A percentile compares a stretch with the other conserved stretches of the same genome.
These are phyloP conservation scores for Fusarium ramigenum DNA, from an alignment of 2,329 filamentous ascomycete species.

Conservation along the genomic window DNA sequence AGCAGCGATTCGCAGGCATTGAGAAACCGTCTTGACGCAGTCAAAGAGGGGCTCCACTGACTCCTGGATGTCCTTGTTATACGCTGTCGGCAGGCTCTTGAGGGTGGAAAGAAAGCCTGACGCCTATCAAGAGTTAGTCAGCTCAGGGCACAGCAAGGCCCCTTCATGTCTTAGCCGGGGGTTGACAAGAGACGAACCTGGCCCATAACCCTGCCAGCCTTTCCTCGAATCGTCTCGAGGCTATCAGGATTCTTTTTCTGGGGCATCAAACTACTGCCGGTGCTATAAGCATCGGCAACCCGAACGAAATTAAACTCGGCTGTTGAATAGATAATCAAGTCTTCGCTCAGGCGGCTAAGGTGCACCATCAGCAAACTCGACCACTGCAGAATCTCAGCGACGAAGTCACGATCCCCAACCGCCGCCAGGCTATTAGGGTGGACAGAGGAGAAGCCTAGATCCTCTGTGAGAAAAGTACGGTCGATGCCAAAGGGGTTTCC, in stretches of 20 bases:
- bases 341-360: not conserved
- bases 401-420: not conserved
- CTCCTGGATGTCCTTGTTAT: not conserved
- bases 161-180: not conserved
- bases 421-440: not conserved
- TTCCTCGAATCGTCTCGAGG: not conserved
- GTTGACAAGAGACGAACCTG: not conserved
- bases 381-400: not conserved
- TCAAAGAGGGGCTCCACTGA: not conserved
- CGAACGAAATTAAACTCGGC: not conserved
- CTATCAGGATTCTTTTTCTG: not conserved
- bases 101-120: not conserved
- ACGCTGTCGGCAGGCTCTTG: not conserved
- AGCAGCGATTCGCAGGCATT: not conserved
- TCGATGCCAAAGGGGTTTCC: not conserved
- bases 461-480: not conserved
- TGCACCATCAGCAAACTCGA: not conserved
- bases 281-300: not conserved
- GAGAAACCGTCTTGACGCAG: not conserved
- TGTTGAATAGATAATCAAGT: not conserved
- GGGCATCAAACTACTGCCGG: not conserved
- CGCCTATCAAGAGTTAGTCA: not conserved
- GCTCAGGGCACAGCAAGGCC: not conserved
- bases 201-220: not conserved
- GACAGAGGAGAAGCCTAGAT: not conserved